Evolutionary conservation across 768 basidiomycete species (phyloP), one percentile per base, ranked within the genome.

Genomic region (Filobasidium floriforme): DNA sequence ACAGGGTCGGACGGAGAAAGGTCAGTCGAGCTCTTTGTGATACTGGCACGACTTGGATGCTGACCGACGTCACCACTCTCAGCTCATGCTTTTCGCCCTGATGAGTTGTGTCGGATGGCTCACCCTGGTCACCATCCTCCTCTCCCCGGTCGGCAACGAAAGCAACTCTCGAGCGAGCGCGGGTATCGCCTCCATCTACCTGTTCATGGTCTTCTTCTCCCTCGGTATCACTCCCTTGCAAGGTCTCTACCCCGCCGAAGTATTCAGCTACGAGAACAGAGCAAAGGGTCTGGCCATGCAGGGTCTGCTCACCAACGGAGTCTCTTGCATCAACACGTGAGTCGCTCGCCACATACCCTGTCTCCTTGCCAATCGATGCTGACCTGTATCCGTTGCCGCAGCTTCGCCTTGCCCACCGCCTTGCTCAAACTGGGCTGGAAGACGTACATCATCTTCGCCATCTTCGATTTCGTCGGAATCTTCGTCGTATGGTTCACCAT

Each of bases 141-240:
- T 85, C 22, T 81, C 81, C 70, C 61, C 80, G 76, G 54, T 81
- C 4, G 77, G 67, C 0, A 57, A 59, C 22, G 73, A 77, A 19
- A 75, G 73, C 66, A 68, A 70, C 0, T 74, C 73, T 10, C 78
- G 82, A 22, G 77, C 82, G 18, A 84, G 81, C 68, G 83, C 84
- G 1, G 84, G 84, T 1, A 83, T 85, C 62, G 77, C 81, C 0
- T 84, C 84, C 70, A 82, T 77, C 66, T 76, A 71, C 68, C 59
- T 69, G 51, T 76, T 69, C 40, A 61, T 68, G 28, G 69, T 75
- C 10, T 78, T 82, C 40, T 85, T 81, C 72, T 83, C 83, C 5
- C 82, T 83, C 69, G 84, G 84, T 57, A 84, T 82, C 82, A 85
- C 84, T 1, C 82, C 84, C 0, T 83, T 85, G 78, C 84, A 85